Conservation (phyloP, 2,329 filamentous ascomycete species). For the Pseudocercospora vitis region DNA sequence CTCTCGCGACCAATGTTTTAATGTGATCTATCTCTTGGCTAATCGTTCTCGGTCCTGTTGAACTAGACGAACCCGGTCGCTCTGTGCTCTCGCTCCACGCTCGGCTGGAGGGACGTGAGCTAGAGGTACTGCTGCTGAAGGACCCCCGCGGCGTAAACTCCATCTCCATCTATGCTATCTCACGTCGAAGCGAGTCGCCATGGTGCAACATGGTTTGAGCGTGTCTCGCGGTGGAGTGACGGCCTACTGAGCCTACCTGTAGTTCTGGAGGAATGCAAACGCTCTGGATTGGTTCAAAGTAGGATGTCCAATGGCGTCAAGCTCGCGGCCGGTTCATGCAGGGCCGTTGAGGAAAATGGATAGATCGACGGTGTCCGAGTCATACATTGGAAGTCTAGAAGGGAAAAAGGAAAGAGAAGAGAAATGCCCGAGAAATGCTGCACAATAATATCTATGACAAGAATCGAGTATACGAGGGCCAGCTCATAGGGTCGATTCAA, state of each 20-base stretch:
- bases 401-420: neutral
- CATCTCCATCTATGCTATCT: conserved; percentile 4
- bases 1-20: conserved; percentile 29
- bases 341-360: neutral
- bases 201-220: neutral
- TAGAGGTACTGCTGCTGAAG: neutral
- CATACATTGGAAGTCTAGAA: neutral
- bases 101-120: conserved; percentile 17
- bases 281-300: neutral
- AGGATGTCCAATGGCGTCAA: neutral
- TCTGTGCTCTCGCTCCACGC: conserved; percentile 22
- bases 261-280: neutral
- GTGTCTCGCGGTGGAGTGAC: neutral
- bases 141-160: conserved; percentile 3
- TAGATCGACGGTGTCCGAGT: neutral
- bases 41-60: conserved; percentile 19
- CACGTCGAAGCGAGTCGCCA: neutral
- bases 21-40: conserved; percentile 33
- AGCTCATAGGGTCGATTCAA: no score
- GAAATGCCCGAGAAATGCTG: no score
- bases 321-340: neutral
- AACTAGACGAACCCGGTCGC: conserved; percentile 15
- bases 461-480: neutral
- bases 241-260: neutral
- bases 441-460: neutral